These are phyloP conservation scores for Calonectria pseudoreteaudii DNA, from an alignment of 2,329 filamentous ascomycete species.

Conservation along the genomic window DNA sequence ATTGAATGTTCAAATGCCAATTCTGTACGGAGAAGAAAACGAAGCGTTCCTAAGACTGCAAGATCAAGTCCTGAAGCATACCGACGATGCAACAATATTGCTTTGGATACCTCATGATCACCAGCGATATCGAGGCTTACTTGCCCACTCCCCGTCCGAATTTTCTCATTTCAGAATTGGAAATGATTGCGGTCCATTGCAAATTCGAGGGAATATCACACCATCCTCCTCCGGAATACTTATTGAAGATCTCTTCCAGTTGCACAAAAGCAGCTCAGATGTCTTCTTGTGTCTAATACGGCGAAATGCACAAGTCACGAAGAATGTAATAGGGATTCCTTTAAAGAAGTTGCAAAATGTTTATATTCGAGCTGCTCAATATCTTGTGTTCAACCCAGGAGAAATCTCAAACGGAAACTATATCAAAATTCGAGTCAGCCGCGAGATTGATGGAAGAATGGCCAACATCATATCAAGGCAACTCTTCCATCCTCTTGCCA, in stretches of 20 bases:
- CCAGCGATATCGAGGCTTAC: neutral
- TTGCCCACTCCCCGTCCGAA: neutral
- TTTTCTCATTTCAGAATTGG: neutral
- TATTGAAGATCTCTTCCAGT: neutral
- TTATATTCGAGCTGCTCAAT: neutral
- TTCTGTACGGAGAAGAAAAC: constrained; percentile 43
- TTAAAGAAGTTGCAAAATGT: neutral
- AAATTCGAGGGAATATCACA: neutral
- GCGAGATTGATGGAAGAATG: neutral
- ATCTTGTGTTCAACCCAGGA: too few relatives aligned
- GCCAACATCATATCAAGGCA: neutral
- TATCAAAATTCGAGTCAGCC: neutral
- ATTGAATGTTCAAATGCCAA: constrained; percentile 44
- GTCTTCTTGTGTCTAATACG: neutral
- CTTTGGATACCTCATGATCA: neutral
- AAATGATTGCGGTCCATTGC: neutral
- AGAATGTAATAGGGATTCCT: neutral
- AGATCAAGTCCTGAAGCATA: constrained; percentile 25
- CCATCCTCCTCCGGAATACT: neutral
- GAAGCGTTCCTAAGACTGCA: constrained; percentile 41
- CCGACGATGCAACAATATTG: constrained; percentile 17
- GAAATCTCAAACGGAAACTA: neutral
- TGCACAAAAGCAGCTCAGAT: neutral
- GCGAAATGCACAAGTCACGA: neutral
- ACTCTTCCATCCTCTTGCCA: accelerated